Conservation (phyloP, 2,329 filamentous ascomycete genomes). For the Aspergillus pseudoterreus region DNA sequence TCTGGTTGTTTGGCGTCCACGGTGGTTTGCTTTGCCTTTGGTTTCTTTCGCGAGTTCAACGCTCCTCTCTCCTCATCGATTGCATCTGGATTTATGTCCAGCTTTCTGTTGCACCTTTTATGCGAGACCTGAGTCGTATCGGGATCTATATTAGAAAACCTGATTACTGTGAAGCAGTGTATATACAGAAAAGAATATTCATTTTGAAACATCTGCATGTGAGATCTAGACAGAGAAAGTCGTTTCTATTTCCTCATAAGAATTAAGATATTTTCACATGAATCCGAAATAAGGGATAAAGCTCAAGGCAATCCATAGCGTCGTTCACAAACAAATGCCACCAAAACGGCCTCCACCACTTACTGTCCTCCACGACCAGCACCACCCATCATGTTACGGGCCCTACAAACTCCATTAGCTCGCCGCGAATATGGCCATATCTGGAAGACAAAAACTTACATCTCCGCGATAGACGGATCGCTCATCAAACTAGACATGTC, state of each 20-base stretch:
- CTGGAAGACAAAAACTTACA: slow-evolving; percentile 59
- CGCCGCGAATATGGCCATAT: background rate
- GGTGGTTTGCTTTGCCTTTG: slow-evolving; percentile 11
- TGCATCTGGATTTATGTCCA: slow-evolving; percentile 19
- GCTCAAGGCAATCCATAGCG: background rate
- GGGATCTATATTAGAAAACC: background rate
- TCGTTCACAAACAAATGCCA: background rate
- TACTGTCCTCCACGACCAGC: slow-evolving; percentile 17
- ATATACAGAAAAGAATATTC: background rate
- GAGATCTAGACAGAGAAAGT: background rate
- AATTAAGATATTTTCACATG: slow-evolving; percentile 1
- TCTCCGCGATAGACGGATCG: slow-evolving; percentile 85
- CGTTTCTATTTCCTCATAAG: background rate
- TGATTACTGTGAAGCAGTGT: background rate
- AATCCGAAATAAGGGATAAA: slow-evolving; percentile 2
- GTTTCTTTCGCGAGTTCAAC: slow-evolving; percentile 7
- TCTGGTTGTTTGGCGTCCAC: slow-evolving; percentile 5
- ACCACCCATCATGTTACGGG: slow-evolving; percentile 65
- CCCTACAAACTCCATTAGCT: slow-evolving; percentile 42
- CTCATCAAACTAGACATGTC: slow-evolving; percentile 83
- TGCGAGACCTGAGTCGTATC: background rate
- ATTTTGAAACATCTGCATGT: background rate
- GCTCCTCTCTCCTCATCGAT: slow-evolving; percentile 31
- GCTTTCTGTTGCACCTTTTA: slow-evolving; percentile 7
- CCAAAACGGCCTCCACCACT: slow-evolving; percentile 13